Evolutionary conservation across 805 yeast genomes (phyloP), one percentile per base, ranked within the genome.

Genomic region (Lipomyces mesembrius): DNA sequence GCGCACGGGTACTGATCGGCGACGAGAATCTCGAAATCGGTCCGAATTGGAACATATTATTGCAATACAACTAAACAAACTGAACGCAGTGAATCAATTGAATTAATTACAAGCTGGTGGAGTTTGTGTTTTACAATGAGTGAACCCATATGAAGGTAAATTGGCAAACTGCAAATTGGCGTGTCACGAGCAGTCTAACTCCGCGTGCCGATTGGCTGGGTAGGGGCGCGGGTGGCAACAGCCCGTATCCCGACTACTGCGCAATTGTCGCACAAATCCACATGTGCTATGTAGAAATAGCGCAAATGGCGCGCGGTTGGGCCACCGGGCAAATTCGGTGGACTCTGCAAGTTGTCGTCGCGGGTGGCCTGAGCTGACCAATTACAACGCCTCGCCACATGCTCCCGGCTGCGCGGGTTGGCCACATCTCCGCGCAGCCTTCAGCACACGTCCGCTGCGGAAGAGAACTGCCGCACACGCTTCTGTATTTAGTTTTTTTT

Each of bases 151-250:
- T 29, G 32, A 29, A 29, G 32, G 32, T 7, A 29, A 29, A 29
- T 27, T 27, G 2, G 29, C 29, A 27, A 27, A 27, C 29, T 2
- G 3, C 29, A 27, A 27, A 27, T 2, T 29, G 49, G 20, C 49
- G 7, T 2, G 20, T 43, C 20, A n/a, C 22, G 22, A 43, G 20
- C 22, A 35, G 49, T 7, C 22, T 2, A 43, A 43, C 2, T 3
- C 20, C 20, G 22, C 25, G 22, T 17, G 49, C 49, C 8, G 49
- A 43, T 43, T 43, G 49, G 49, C 22, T 17, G 49, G 32, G 49
- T 43, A n/a, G n/a, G n/a, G 49, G 49, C 49, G 49, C 49, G 20
- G 49, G 49, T 43, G 49, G 20, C 49, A 43, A 43, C 22, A n/a
- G 1, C 49, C 49, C 49, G 49, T 17, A 3, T 7, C 49, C 49